Conservation (phyloP, 257 asterid genomes). For the Prunella vulgaris region DNA sequence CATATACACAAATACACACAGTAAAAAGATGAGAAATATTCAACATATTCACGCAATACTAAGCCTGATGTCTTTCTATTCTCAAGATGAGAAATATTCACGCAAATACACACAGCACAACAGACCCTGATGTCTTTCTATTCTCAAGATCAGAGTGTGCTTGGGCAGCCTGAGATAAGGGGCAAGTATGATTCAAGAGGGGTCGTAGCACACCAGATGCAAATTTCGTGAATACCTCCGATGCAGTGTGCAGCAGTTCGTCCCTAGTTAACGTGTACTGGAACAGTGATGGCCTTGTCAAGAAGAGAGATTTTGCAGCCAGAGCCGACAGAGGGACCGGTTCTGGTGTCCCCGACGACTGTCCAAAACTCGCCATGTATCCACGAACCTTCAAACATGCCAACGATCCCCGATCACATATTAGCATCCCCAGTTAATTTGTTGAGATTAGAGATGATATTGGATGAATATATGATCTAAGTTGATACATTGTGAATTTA, state of each 20-base stretch:
- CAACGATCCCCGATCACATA: constrained; percentile 62
- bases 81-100: too few relatives aligned
- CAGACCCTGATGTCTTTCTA: constrained; percentile 76
- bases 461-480: neutral
- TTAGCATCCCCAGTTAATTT: neutral
- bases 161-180: constrained; percentile 68
- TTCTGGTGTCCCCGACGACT: constrained; percentile 79
- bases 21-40: too few relatives aligned
- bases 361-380: constrained; percentile 87
- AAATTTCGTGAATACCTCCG: constrained; percentile 66
- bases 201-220: constrained; percentile 59
- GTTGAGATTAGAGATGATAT: neutral
- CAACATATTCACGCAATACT: too few relatives aligned
- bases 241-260: constrained; percentile 65
- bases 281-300: constrained; percentile 84
- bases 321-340: constrained; percentile 71
- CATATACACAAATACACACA: too few relatives aligned
- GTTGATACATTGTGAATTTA: neutral
- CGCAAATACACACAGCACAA: too few relatives aligned
- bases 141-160: constrained; percentile 86
- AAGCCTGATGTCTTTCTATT: too few relatives aligned
- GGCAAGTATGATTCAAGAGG: constrained; percentile 71
- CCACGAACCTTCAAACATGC: constrained; percentile 84
- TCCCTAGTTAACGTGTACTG: constrained; percentile 59
- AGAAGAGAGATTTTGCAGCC: constrained; percentile 66